Evolutionary conservation across 192 early-diverging fungal genomes (phyloP).

Genomic region (Lobosporangium transversale): DNA sequence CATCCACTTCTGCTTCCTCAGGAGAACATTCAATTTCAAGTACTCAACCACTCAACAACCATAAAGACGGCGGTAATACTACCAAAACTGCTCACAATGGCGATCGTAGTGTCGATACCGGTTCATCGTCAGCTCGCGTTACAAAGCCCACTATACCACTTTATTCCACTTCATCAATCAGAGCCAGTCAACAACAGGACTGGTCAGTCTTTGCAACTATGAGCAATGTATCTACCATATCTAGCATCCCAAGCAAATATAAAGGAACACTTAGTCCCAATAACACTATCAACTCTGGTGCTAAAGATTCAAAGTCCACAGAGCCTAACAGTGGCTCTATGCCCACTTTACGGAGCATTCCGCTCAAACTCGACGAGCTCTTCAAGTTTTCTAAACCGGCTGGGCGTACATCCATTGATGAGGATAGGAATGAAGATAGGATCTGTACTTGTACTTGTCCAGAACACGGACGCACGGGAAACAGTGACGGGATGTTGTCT

Average conservation of each 20-base stretch:
- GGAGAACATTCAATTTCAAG: neutral
- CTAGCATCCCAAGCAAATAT: constrained; percentile 19
- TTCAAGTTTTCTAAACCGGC: constrained; percentile 17
- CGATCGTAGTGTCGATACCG: neutral
- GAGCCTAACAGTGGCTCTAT: neutral
- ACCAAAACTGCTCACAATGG: neutral
- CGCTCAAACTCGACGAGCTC: constrained; percentile 25
- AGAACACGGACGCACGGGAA: constrained; percentile 4
- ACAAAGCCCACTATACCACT: neutral
- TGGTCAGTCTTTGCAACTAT: constrained; percentile 53
- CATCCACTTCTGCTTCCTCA: neutral
- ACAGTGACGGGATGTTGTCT: neutral
- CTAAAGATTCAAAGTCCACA: neutral
- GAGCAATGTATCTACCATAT: constrained; percentile 45
- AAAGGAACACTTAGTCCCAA: neutral
- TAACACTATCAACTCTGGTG: neutral
- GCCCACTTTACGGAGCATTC: constrained; percentile 6
- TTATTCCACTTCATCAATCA: neutral
- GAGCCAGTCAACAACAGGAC: constrained; percentile 5
- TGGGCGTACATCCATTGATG: neutral
- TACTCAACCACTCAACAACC: neutral
- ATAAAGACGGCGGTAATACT: no score
- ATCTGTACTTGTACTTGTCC: constrained; percentile 36
- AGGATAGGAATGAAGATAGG: neutral
- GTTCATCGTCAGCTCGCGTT: neutral